phyloP scores from a whole-genome alignment of 768 basidiomycete species.

The Suillus luteus region DNA sequence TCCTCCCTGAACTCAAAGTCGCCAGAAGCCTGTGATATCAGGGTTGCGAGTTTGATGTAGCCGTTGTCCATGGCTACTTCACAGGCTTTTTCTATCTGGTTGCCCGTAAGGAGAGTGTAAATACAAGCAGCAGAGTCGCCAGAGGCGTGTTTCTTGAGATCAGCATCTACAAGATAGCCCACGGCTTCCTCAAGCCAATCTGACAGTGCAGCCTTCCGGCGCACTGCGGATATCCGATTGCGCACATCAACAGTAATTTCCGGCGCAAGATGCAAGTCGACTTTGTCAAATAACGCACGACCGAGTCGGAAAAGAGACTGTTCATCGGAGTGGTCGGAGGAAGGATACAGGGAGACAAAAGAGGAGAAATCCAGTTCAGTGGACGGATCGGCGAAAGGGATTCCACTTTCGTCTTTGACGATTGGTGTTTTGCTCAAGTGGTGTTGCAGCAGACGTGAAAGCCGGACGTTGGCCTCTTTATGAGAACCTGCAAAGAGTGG shows the following conservation, averaged over 20 bases:
- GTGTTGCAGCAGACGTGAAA: slow-evolving; percentile 70
- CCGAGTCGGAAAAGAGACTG: slow-evolving; percentile 88
- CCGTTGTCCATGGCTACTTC: slow-evolving; percentile 71
- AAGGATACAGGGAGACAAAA: slow-evolving; percentile 69
- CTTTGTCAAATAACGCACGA: slow-evolving; percentile 82
- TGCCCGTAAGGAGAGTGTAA: slow-evolving; percentile 82
- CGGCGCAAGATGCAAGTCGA: slow-evolving; percentile 62
- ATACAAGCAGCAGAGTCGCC: slow-evolving; percentile 51
- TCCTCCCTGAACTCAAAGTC: slow-evolving; percentile 75
- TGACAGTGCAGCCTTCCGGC: slow-evolving; percentile 78
- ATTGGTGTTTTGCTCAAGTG: slow-evolving; percentile 77
- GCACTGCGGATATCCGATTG: slow-evolving; percentile 59
- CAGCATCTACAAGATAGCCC: slow-evolving; percentile 67
- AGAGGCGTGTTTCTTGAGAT: slow-evolving; percentile 54
- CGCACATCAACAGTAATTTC: slow-evolving; percentile 61
- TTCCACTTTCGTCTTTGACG: slow-evolving; percentile 63
- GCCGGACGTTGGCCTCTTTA: slow-evolving; percentile 41
- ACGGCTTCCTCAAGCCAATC: slow-evolving; percentile 83
- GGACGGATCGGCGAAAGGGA: slow-evolving; percentile 71
- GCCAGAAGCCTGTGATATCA: slow-evolving; percentile 85
- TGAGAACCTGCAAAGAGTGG: slow-evolving; percentile 39
- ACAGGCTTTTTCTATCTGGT: slow-evolving; percentile 85
- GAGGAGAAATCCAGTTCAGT: slow-evolving; percentile 73
- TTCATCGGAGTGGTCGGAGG: slow-evolving; percentile 71
- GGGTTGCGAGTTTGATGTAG: slow-evolving; percentile 83